These are phyloP conservation scores for Sequoiadendron giganteum DNA, from an alignment of 75 land plant genomes.

Conservation along the genomic window DNA sequence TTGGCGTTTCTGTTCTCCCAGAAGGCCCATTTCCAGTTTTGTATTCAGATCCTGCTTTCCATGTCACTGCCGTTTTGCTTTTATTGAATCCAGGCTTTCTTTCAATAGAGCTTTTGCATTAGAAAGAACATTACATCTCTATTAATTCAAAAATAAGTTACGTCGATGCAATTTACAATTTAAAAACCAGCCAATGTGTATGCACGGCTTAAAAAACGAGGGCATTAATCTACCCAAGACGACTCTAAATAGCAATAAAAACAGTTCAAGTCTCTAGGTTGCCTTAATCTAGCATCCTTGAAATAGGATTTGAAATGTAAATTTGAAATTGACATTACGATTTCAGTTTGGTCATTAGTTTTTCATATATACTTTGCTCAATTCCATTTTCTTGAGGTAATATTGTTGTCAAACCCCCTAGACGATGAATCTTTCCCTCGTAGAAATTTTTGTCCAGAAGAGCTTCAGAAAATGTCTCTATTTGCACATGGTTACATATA, in stretches of 20 bases:
- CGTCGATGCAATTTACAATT: background rate
- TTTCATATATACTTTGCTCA: background rate
- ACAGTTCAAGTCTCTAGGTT: background rate
- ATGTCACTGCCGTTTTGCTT: background rate
- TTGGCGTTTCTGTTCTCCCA: background rate
- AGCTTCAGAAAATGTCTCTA: background rate
- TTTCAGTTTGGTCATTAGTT: background rate
- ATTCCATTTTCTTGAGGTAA: background rate
- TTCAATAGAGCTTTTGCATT: background rate
- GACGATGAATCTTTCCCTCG: background rate
- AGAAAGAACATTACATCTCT: background rate
- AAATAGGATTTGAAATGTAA: too few relatives aligned
- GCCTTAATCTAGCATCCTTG: background rate
- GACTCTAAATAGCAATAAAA: background rate
- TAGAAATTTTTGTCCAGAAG: background rate
- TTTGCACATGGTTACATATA: too few relatives aligned
- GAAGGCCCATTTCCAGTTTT: background rate
- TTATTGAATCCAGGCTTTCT: background rate
- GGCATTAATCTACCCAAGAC: background rate
- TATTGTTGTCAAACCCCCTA: background rate
- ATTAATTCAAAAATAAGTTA: background rate
- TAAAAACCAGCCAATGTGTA: background rate
- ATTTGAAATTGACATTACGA: background rate
- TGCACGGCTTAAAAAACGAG: background rate
- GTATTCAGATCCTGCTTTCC: background rate